Evolutionary conservation across 2,329 filamentous ascomycete genomes (phyloP).

Genomic region (Ceratocystis ficicola): DNA sequence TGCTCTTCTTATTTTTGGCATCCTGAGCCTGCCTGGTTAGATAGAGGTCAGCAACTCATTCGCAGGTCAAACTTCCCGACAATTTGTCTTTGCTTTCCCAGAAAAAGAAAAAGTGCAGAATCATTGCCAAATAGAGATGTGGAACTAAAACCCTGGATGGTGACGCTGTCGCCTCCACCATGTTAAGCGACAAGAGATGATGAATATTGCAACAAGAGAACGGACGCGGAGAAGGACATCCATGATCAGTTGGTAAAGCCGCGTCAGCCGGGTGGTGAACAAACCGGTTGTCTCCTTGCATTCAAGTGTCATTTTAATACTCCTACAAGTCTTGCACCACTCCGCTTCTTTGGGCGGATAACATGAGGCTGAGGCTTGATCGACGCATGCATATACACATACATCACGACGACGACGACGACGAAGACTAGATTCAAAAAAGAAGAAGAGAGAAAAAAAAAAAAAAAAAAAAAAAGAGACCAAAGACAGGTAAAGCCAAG

Average conservation of each 20-base stretch:
- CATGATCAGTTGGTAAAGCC: not conserved
- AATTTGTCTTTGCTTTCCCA: not conserved
- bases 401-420: too few relatives aligned
- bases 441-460: not conserved
- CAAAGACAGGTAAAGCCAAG: not conserved
- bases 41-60: not conserved
- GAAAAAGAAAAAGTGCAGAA: constrained; percentile 6
- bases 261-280: not conserved
- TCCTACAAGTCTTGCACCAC: not conserved
- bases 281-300: constrained; percentile 3
- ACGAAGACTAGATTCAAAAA: too few relatives aligned
- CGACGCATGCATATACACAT: too few relatives aligned
- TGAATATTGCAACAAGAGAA: not conserved
- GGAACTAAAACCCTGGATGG: not conserved
- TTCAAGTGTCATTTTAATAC: not conserved
- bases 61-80: not conserved
- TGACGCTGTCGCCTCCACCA: not conserved
- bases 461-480: not conserved
- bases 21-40: too few relatives aligned
- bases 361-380: too few relatives aligned
- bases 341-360: too few relatives aligned
- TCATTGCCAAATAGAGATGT: not conserved
- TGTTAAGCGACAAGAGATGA: too few relatives aligned
- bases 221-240: not conserved
- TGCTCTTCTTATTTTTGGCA: too few relatives aligned